A percentile compares a stretch with the other conserved stretches of the same genome.
These are phyloP conservation scores for Chaetomiaceae sp. DNA, from an alignment of 2,329 filamentous ascomycete genomes.

Conservation along the genomic window DNA sequence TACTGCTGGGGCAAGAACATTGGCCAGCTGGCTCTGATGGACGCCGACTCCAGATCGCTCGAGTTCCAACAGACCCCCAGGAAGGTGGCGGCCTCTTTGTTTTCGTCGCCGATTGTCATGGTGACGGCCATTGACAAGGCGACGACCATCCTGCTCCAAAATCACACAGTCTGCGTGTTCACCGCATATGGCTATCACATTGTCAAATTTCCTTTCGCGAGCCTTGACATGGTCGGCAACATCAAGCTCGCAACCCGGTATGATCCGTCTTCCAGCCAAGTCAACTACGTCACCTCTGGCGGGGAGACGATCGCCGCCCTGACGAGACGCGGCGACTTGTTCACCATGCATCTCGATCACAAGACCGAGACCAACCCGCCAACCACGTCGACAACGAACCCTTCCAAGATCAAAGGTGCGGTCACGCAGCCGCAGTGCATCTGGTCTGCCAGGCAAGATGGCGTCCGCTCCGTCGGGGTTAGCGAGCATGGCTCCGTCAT, in stretches of 20 bases:
- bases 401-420: slow-evolving; percentile 80
- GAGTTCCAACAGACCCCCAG: slow-evolving; percentile 78
- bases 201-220: slow-evolving; percentile 71
- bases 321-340: slow-evolving; percentile 80
- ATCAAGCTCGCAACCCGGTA: slow-evolving; percentile 63
- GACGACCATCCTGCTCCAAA: slow-evolving; percentile 79
- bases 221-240: slow-evolving; percentile 65
- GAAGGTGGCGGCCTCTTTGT: slow-evolving; percentile 81
- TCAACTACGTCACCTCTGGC: slow-evolving; percentile 74
- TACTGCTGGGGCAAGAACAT: slow-evolving; percentile 96
- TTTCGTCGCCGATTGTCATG: slow-evolving; percentile 66
- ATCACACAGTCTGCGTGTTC: slow-evolving; percentile 87
- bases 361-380: slow-evolving; percentile 57
- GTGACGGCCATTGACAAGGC: slow-evolving; percentile 88
- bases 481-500: slow-evolving; percentile 94
- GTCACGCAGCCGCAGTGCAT: slow-evolving; percentile 74
- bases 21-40: slow-evolving; percentile 88
- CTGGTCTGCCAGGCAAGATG: slow-evolving; percentile 85
- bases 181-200: slow-evolving; percentile 96
- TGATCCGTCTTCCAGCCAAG: slow-evolving; percentile 60
- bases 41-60: slow-evolving; percentile 88
- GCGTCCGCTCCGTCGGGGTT: slow-evolving; percentile 79
- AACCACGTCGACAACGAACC: slow-evolving; percentile 81
- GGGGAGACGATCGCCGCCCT: slow-evolving; percentile 90
- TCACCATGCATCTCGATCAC: slow-evolving; percentile 72